Percentiles rank a stretch among this genome's conserved stretches.
Conservation (phyloP, 2,329 filamentous ascomycete genomes). For the Stagonosporopsis tanaceti region DNA sequence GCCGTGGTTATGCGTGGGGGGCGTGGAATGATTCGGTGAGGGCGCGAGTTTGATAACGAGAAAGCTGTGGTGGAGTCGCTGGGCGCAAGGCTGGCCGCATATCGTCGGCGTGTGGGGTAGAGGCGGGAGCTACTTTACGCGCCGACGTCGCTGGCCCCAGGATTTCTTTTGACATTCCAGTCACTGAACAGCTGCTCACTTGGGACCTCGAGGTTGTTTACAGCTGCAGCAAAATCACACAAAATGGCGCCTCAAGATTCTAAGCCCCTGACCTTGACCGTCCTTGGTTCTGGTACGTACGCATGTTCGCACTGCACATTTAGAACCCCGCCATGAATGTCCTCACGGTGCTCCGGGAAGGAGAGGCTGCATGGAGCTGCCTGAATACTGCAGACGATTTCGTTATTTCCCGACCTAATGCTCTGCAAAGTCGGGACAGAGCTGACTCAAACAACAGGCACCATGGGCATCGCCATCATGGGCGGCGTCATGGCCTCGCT, state of each 20-base stretch:
- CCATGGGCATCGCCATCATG: conserved; percentile 85
- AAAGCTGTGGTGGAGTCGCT: conserved; percentile 9
- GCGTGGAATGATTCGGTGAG: neutral
- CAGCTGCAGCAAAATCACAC: neutral
- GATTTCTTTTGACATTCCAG: conserved; percentile 6
- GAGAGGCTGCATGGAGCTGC: neutral
- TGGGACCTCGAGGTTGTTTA: conserved; percentile 9
- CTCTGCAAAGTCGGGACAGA: neutral
- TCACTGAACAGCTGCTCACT: conserved; percentile 10
- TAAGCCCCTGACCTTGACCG: conserved; percentile 72
- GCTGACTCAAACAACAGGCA: conserved; percentile 61
- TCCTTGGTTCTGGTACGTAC: conserved; percentile 79
- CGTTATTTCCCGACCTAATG: neutral
- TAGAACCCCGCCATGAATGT: neutral
- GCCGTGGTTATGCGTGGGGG: conserved; percentile 1
- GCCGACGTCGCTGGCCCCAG: conserved; percentile 20
- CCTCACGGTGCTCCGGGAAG: neutral
- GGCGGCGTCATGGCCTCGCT: conserved; percentile 80
- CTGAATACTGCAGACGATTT: neutral
- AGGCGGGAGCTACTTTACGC: neutral
- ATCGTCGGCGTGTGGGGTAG: conserved; percentile 25
- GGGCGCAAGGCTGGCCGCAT: conserved; percentile 24
- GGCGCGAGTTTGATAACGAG: neutral
- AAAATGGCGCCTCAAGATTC: conserved; percentile 45
- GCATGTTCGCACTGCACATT: conserved; percentile 41